These are phyloP conservation scores for Bipolaris gigantea DNA, from an alignment of 2,329 filamentous ascomycete species.

Conservation along the genomic window DNA sequence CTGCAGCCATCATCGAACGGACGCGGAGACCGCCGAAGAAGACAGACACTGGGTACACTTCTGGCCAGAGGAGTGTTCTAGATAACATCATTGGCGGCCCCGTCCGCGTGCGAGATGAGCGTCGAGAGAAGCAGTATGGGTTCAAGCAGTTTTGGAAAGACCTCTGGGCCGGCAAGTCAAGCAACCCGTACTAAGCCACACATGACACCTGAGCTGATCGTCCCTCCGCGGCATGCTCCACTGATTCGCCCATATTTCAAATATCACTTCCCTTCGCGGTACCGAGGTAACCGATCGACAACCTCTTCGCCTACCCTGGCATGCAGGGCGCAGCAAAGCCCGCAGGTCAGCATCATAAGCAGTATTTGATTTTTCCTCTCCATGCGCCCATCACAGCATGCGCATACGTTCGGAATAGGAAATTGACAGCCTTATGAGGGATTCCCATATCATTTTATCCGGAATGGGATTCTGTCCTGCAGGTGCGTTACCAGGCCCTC, in stretches of 20 bases:
- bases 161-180: constrained; percentile 55
- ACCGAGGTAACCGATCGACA: constrained; percentile 1
- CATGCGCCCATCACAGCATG: constrained; percentile 5
- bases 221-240: not conserved
- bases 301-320: constrained; percentile 10
- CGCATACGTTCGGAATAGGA: constrained; percentile 9
- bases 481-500: constrained; percentile 9
- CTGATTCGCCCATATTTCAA: not conserved
- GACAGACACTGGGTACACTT: constrained; percentile 41
- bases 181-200: constrained; percentile 8
- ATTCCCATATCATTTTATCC: not conserved
- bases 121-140: constrained; percentile 72
- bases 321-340: not conserved
- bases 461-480: constrained; percentile 1
- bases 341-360: not conserved
- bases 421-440: not conserved
- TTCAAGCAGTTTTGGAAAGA: constrained; percentile 90
- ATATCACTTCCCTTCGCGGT: constrained; percentile 1
- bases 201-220: not conserved
- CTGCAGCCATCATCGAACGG: constrained; percentile 71
- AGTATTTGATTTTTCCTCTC: not conserved
- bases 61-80: constrained; percentile 58
- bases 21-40: constrained; percentile 55
- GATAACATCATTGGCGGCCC: constrained; percentile 60
- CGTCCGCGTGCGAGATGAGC: constrained; percentile 72